Percentiles rank a stretch among this genome's conserved stretches.
Evolutionary conservation across 768 basidiomycete genomes (phyloP).

Genomic region (Candolleomyces eurysporus): DNA sequence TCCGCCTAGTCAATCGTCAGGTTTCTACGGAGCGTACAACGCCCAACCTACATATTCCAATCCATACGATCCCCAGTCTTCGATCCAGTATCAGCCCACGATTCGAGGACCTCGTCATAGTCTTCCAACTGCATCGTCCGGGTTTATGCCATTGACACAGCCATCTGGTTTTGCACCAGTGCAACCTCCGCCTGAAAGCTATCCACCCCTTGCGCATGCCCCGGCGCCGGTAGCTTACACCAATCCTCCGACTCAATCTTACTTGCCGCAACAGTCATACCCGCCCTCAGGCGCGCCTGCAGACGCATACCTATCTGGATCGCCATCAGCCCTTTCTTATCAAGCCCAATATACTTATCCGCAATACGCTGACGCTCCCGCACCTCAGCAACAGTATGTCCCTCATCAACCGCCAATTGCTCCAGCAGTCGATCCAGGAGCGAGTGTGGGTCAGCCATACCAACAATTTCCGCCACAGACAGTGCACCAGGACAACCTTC

Average conservation of each 20-base stretch:
- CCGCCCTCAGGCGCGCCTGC: slow-evolving; percentile 26
- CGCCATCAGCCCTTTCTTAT: slow-evolving; percentile 34
- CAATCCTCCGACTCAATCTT: slow-evolving; percentile 34
- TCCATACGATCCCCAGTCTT: slow-evolving; percentile 31
- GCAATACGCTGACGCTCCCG: slow-evolving; percentile 32
- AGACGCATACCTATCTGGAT: slow-evolving; percentile 23
- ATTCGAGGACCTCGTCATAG: slow-evolving; percentile 62
- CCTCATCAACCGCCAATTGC: slow-evolving; percentile 18
- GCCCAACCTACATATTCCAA: slow-evolving; percentile 40
- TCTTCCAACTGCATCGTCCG: slow-evolving; percentile 63
- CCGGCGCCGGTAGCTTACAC: slow-evolving; percentile 32
- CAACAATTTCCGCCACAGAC: neutral
- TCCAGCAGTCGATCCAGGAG: neutral
- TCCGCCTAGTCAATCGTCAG: slow-evolving; percentile 34
- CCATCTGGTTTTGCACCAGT: slow-evolving; percentile 35
- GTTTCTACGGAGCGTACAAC: slow-evolving; percentile 23
- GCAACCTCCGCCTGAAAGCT: slow-evolving; percentile 27
- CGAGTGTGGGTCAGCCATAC: neutral
- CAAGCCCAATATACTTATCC: slow-evolving; percentile 36
- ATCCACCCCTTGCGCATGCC: slow-evolving; percentile 42
- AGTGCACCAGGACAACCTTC: slow-evolving; percentile 31
- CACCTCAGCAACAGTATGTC: slow-evolving; percentile 40
- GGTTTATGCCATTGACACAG: slow-evolving; percentile 58
- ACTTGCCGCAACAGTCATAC: slow-evolving; percentile 19
- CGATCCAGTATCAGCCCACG: slow-evolving; percentile 34